Base-by-base conservation (phyloP, 2,329 filamentous ascomycete species). In the Drechslerella dactyloides region DNA sequence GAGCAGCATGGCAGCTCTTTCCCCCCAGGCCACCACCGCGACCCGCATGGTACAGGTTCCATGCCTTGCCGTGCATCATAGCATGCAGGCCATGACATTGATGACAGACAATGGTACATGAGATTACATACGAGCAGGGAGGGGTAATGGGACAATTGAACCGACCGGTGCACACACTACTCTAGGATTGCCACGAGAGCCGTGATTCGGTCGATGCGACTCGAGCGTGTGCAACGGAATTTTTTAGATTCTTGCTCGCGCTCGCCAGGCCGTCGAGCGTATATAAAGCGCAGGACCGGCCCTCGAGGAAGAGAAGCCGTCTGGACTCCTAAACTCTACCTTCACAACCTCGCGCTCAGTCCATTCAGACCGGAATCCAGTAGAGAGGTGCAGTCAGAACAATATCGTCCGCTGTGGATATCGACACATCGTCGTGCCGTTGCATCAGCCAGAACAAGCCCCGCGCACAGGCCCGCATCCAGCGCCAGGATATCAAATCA, bases 241-340 rank as follows among this genome's bases (percentile, higher is more conserved):
- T 66, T 21, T 17, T 42, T 53, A 17, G 23, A 10, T 48, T 48
- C 61, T 42, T 17, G 42, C 46, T 30, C 60, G 21, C 27, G 24
- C 53, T 65, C 61, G 44, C 52, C 55, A 44, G n/a, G n/a, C n/a
- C 30, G 27, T 59, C 50, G 40, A 55, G 53, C 44, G 19, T 72
- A 70, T 70, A 65, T 72, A 72, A 72, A 55, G 68, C 46, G 40
- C 68, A 42, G 30, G 62, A 64, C 51, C 66, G 46, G 64, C 68
- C 60, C 60, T 61, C 21, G 27, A 30, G 24, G 30, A 15, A 35
- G 50, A 33, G 19, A 30, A 55, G 42, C 40, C 30, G 40, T 33
- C 23, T 51, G 51, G 21, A n/a, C 44, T 50, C 51, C 60, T 42
- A 42, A 63, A 56, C 30, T 53, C 63, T 59, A 54, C 37, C 30